phyloP scores from a whole-genome alignment of 768 basidiomycete species.

The Leccinum imitatum region DNA sequence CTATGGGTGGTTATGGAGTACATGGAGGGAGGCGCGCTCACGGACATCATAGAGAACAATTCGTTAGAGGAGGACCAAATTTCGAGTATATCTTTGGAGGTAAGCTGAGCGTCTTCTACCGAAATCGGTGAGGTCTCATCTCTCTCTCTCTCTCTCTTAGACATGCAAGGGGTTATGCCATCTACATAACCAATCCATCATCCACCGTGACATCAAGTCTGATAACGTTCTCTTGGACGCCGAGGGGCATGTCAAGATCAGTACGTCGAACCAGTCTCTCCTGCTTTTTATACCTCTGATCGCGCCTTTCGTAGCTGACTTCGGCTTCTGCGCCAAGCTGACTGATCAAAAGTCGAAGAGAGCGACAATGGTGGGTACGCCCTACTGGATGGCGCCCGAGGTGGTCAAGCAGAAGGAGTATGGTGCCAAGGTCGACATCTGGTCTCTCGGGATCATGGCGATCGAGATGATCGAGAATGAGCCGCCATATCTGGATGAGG shows the following conservation, averaged over 20 bases:
- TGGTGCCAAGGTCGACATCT: conserved; percentile 94
- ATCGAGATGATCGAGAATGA: conserved; percentile 99
- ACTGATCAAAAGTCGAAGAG: conserved; percentile 97
- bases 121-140: conserved; percentile 1
- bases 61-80: conserved; percentile 95
- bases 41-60: conserved; percentile 98
- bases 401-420: conserved; percentile 98
- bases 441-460: conserved; percentile 97
- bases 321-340: conserved; percentile 94
- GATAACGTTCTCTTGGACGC: conserved; percentile 95
- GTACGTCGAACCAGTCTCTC: conserved; percentile 47
- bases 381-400: conserved; percentile 99
- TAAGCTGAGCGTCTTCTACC: conserved; percentile 35
- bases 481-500: conserved; percentile 93
- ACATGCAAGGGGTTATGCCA: conserved; percentile 96
- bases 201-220: conserved; percentile 96
- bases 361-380: conserved; percentile 97
- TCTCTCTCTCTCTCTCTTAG: conserved; percentile 37
- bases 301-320: conserved; percentile 67
- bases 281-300: conserved; percentile 4
- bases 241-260: conserved; percentile 94
- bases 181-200: conserved; percentile 90
- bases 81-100: conserved; percentile 87
- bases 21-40: conserved; percentile 97
- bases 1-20: conserved; percentile 99